Evolutionary conservation across 805 yeast genomes (phyloP).

Genomic region (Sugiyamaella valdiviana): DNA sequence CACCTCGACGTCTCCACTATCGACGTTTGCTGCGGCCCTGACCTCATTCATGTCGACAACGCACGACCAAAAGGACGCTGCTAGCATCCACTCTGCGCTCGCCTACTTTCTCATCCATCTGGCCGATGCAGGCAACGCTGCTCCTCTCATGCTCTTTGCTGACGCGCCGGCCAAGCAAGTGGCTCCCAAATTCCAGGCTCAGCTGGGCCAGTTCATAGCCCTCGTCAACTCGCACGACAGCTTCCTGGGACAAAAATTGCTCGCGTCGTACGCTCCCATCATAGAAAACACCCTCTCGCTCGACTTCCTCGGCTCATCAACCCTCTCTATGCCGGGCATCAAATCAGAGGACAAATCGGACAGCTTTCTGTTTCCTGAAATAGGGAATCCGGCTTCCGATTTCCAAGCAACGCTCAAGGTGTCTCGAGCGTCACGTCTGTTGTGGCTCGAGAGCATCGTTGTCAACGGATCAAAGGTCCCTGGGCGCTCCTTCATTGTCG

Average conservation of each 20-base stretch:
- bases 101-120: background rate
- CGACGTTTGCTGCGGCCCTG: too few relatives aligned
- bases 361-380: background rate
- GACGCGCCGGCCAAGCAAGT: background rate
- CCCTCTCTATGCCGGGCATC: background rate
- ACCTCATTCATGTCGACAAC: background rate
- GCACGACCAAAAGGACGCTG: background rate
- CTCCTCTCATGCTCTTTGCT: background rate
- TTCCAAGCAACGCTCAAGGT: background rate
- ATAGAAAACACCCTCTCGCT: background rate
- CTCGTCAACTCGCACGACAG: background rate
- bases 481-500: conserved; percentile 13
- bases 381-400: too few relatives aligned
- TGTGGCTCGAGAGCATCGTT: conserved; percentile 23
- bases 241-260: background rate
- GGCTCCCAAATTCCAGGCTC: background rate
- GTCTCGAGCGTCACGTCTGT: conserved; percentile 19
- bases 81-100: background rate
- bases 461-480: conserved; percentile 15
- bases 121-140: background rate
- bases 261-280: background rate
- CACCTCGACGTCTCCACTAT: too few relatives aligned
- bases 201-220: background rate
- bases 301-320: background rate
- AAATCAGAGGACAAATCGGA: background rate